These are phyloP conservation scores for Berkeleyomyces rouxiae DNA, from an alignment of 2,329 filamentous ascomycete species.

Conservation along the genomic window DNA sequence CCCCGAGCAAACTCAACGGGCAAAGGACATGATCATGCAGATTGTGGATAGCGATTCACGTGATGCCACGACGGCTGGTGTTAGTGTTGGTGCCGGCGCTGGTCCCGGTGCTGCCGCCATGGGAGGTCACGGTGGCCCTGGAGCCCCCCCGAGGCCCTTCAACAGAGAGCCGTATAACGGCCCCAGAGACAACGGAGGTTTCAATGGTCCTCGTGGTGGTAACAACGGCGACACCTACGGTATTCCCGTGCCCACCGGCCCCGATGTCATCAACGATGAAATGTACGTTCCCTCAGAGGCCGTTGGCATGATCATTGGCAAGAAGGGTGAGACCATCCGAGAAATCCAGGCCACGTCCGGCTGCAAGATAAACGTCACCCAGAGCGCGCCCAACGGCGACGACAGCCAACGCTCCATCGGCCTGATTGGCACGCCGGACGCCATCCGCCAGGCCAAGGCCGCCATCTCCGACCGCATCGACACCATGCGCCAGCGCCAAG, in stretches of 20 bases:
- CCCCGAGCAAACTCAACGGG: conserved; percentile 53
- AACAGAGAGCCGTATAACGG: conserved; percentile 8
- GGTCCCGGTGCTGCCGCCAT: conserved; percentile 21
- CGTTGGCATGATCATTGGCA: conserved; percentile 92
- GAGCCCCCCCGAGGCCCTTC: conserved; percentile 13
- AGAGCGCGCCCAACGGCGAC: conserved; percentile 44
- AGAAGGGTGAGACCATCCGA: conserved; percentile 84
- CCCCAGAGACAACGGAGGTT: conserved; percentile 2
- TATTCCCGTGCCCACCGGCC: conserved; percentile 18
- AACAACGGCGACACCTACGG: conserved; percentile 20
- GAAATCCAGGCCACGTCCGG: conserved; percentile 79
- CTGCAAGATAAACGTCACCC: conserved; percentile 90
- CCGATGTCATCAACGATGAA: conserved; percentile 62
- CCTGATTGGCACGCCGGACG: conserved; percentile 59
- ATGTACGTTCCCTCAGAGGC: conserved; percentile 80
- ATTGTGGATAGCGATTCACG: conserved; percentile 84
- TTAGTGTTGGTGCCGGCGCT: conserved; percentile 16
- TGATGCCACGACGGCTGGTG: conserved; percentile 26
- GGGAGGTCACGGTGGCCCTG: conserved; percentile 21
- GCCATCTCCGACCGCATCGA: conserved; percentile 89
- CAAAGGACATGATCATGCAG: conserved; percentile 79
- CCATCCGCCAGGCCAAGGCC: conserved; percentile 64
- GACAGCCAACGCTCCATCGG: conserved; percentile 77
- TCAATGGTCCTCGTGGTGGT: conserved; percentile 19
- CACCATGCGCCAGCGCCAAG: conserved; percentile 25